Percentiles rank a stretch among this genome's conserved stretches.
Evolutionary conservation across 345 rosid genomes (phyloP).

Genomic region (Rhizophora mangle): DNA sequence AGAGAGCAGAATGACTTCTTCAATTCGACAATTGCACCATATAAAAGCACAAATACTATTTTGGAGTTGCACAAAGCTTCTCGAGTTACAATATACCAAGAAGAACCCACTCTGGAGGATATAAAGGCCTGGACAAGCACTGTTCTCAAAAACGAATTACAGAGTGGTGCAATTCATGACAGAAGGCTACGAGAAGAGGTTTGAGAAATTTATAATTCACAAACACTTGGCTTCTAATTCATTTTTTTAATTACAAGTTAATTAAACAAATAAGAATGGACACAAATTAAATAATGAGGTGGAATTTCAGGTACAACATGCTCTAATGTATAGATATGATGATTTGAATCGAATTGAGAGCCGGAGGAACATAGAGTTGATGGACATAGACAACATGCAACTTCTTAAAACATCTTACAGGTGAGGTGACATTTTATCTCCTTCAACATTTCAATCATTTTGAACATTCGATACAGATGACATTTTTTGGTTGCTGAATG

Average conservation of each 20-base stretch:
- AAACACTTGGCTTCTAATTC: background rate
- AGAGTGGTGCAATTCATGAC: background rate
- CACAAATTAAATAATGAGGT: background rate
- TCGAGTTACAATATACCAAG: conserved; percentile 8
- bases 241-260: background rate
- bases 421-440: background rate
- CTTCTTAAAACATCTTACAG: conserved; percentile 16
- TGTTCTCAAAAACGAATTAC: background rate
- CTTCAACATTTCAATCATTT: no score
- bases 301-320: conserved; percentile 17
- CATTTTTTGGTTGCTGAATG: no score
- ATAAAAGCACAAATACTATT: background rate
- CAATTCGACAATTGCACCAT: background rate
- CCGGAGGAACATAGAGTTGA: conserved; percentile 11
- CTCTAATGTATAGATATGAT: conserved; percentile 11
- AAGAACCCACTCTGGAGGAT: conserved; percentile 11
- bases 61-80: conserved; percentile 21
- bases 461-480: background rate
- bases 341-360: conserved; percentile 15
- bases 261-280: background rate
- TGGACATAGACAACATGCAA: background rate
- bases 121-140: conserved; percentile 11
- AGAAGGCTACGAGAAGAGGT: background rate
- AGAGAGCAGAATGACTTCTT: conserved; percentile 1
- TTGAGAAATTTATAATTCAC: background rate